Evolutionary conservation across 345 rosid genomes (phyloP).

Genomic region (Lumnitzera littorea): DNA sequence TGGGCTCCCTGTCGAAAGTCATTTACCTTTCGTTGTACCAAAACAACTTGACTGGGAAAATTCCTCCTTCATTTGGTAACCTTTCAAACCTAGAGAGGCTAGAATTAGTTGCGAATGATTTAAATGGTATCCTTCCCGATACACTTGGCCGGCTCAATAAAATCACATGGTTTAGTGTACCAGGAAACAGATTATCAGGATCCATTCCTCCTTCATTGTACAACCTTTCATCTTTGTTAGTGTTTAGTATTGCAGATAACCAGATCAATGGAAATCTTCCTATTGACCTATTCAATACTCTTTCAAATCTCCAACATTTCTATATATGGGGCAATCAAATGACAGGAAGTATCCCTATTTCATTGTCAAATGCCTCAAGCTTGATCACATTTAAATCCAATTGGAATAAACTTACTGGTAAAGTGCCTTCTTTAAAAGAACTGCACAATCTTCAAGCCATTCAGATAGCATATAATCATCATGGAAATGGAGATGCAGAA

Average conservation of each 20-base stretch:
- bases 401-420: background rate
- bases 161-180: background rate
- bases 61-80: slow-evolving; percentile 22
- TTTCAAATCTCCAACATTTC: slow-evolving; percentile 2
- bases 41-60: slow-evolving; percentile 19
- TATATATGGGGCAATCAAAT: background rate
- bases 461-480: background rate
- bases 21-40: fast-evolving
- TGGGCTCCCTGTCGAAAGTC: slow-evolving; percentile 14
- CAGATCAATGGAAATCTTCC: slow-evolving; percentile 20
- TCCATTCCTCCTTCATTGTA: slow-evolving; percentile 13
- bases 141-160: slow-evolving; percentile 12
- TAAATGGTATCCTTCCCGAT: slow-evolving; percentile 12
- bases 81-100: slow-evolving; percentile 2
- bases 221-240: slow-evolving; percentile 16
- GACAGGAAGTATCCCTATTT: background rate
- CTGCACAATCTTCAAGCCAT: background rate
- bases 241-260: fast-evolving
- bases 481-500: background rate
- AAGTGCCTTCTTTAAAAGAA: background rate
- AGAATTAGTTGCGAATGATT: background rate
- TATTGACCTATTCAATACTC: background rate
- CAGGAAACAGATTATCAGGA: background rate
- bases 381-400: background rate
- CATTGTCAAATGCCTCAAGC: background rate